phyloP scores from a whole-genome alignment of 1,139 yeast genomes.

The Blastobotrys elegans region DNA sequence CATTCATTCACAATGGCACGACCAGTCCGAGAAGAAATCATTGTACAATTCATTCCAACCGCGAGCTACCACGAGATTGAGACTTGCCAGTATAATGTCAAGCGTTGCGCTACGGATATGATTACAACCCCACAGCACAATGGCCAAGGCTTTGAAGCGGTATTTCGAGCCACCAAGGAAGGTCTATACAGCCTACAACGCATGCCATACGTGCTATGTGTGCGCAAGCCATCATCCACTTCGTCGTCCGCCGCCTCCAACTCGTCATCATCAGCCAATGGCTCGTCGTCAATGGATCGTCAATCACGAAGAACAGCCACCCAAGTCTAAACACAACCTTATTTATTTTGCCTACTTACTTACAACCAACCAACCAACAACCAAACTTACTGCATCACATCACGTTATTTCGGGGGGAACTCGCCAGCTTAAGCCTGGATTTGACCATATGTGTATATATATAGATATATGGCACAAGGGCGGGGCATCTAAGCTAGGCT shows the following conservation, averaged over 20 bases:
- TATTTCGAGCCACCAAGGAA: conserved; percentile 11
- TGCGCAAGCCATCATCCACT: background rate
- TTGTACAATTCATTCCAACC: conserved; percentile 13
- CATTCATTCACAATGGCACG: conserved; percentile 8
- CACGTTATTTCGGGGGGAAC: too few relatives aligned
- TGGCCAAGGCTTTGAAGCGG: conserved; percentile 14
- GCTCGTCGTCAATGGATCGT: background rate
- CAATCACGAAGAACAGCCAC: background rate
- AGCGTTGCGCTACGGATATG: conserved; percentile 10
- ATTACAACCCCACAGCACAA: conserved; percentile 13
- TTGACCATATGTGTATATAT: too few relatives aligned
- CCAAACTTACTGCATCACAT: too few relatives aligned
- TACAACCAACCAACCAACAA: too few relatives aligned
- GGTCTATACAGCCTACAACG: conserved; percentile 9
- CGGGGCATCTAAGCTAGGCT: too few relatives aligned
- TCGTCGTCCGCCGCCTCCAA: too few relatives aligned
- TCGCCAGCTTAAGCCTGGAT: too few relatives aligned
- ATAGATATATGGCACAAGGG: too few relatives aligned
- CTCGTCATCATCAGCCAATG: background rate
- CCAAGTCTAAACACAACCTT: background rate
- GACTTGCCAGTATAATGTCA: conserved; percentile 10
- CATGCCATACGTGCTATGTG: conserved; percentile 12
- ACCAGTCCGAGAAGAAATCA: conserved; percentile 8
- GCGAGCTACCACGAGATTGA: conserved; percentile 14
- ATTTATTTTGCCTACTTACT: background rate